Conservation (phyloP, 2,329 filamentous ascomycete genomes). For the Didymella pomorum region DNA sequence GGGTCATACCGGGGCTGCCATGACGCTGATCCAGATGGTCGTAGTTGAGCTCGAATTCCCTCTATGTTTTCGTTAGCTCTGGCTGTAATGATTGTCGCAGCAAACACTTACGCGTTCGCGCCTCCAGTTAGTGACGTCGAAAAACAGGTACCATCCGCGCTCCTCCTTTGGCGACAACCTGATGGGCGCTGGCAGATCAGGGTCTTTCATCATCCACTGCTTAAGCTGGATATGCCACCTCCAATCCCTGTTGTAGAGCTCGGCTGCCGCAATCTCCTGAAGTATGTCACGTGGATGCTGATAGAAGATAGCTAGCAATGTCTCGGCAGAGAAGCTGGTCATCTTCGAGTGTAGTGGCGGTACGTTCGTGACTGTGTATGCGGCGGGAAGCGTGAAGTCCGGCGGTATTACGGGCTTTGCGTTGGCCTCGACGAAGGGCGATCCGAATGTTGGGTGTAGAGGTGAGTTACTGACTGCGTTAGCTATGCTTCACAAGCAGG, state of each 20-base stretch:
- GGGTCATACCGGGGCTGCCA: constrained; percentile 44
- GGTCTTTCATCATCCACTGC: constrained; percentile 65
- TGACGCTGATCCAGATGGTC: constrained; percentile 59
- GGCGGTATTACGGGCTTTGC: constrained; percentile 66
- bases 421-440: constrained; percentile 67
- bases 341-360: constrained; percentile 67
- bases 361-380: constrained; percentile 72
- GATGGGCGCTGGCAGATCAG: constrained; percentile 54
- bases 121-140: constrained; percentile 62
- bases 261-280: constrained; percentile 71
- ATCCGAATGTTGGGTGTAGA: constrained; percentile 69
- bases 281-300: constrained; percentile 70
- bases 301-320: constrained; percentile 75
- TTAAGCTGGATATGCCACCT: constrained; percentile 63
- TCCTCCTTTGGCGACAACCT: constrained; percentile 58
- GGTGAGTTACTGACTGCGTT: constrained; percentile 56
- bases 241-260: constrained; percentile 64
- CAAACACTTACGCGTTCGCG: constrained; percentile 55
- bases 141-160: constrained; percentile 63
- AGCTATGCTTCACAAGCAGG: constrained; percentile 19
- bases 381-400: constrained; percentile 68
- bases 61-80: constrained; percentile 43
- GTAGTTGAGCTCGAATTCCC: constrained; percentile 62
- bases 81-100: neutral
- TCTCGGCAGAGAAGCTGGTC: constrained; percentile 68